Evolutionary conservation across 2,329 filamentous ascomycete species (phyloP).

Genomic region (Alternaria panax): DNA sequence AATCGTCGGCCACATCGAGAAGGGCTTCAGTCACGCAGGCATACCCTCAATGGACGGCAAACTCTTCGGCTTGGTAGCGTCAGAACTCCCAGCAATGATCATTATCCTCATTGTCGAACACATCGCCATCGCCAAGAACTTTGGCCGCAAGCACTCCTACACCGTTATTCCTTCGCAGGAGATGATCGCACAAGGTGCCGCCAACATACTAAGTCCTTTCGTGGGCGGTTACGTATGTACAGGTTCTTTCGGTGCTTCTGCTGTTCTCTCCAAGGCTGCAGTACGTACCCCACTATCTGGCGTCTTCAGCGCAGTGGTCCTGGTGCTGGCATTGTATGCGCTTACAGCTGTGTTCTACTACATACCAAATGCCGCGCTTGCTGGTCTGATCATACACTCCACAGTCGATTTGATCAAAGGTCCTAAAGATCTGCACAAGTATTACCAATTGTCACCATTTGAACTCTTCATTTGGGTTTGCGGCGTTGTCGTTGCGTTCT

Average conservation of each 20-base stretch:
- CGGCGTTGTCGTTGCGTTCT: conserved; percentile 86
- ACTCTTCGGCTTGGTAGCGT: conserved; percentile 71
- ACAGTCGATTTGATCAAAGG: conserved; percentile 89
- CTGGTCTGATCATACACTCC: conserved; percentile 91
- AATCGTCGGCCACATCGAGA: conserved; percentile 77
- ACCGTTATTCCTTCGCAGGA: conserved; percentile 92
- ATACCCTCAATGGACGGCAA: conserved; percentile 70
- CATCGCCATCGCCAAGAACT: conserved; percentile 94
- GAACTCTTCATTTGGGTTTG: conserved; percentile 90
- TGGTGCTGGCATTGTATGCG: conserved; percentile 86
- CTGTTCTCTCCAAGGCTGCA: conserved; percentile 93
- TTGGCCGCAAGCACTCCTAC: conserved; percentile 92
- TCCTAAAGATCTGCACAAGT: conserved; percentile 87
- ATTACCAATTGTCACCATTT: conserved; percentile 87
- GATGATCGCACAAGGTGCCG: conserved; percentile 87
- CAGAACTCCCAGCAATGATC: conserved; percentile 79
- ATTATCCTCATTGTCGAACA: conserved; percentile 94
- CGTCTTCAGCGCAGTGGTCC: conserved; percentile 80
- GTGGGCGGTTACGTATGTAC: conserved; percentile 88
- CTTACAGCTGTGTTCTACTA: conserved; percentile 88
- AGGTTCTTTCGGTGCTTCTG: conserved; percentile 91
- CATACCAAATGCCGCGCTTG: conserved; percentile 79
- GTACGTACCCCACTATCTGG: conserved; percentile 88
- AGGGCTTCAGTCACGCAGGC: conserved; percentile 80
- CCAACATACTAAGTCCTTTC: conserved; percentile 87